Evolutionary conservation across 2,329 filamentous ascomycete genomes (phyloP).

Genomic region (Ascochyta viciae-villosae): DNA sequence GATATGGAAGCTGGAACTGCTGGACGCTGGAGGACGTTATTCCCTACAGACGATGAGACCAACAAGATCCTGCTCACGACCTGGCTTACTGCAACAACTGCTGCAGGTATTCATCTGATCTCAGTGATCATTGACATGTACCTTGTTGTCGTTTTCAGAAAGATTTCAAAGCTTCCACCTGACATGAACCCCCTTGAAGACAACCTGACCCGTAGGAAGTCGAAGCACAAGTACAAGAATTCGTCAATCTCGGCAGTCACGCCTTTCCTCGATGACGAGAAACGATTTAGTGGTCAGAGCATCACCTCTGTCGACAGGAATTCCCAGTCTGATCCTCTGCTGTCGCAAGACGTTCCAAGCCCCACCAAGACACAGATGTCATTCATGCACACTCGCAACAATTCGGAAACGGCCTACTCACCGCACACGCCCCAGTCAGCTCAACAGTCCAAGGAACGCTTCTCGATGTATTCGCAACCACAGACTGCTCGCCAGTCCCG

Average conservation of each 20-base stretch:
- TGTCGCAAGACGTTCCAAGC: slow-evolving; percentile 34
- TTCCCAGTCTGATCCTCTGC: slow-evolving; percentile 42
- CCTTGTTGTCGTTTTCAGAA: slow-evolving; percentile 78
- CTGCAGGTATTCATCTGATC: slow-evolving; percentile 72
- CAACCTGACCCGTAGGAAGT: slow-evolving; percentile 74
- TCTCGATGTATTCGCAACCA: slow-evolving; percentile 55
- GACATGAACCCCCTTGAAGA: slow-evolving; percentile 95
- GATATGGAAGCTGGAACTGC: slow-evolving; percentile 53
- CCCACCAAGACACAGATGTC: slow-evolving; percentile 64
- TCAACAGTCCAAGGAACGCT: slow-evolving; percentile 59
- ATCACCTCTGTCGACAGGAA: slow-evolving; percentile 48
- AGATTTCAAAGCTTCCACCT: slow-evolving; percentile 81
- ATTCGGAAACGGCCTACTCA: slow-evolving; percentile 62
- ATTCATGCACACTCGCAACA: slow-evolving; percentile 81
- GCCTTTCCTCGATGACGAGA: slow-evolving; percentile 61
- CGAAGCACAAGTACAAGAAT: slow-evolving; percentile 76
- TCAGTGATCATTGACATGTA: slow-evolving; percentile 76
- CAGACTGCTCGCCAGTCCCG: slow-evolving; percentile 47
- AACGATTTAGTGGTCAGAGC: slow-evolving; percentile 62
- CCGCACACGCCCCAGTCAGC: slow-evolving; percentile 59
- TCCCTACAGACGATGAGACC: slow-evolving; percentile 63
- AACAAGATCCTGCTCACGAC: slow-evolving; percentile 69
- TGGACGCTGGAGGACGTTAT: slow-evolving; percentile 72
- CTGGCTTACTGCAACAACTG: slow-evolving; percentile 71
- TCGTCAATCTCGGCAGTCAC: slow-evolving; percentile 58